These are phyloP conservation scores for Raffaelea albimanens DNA, from an alignment of 2,329 filamentous ascomycete species.

Conservation along the genomic window DNA sequence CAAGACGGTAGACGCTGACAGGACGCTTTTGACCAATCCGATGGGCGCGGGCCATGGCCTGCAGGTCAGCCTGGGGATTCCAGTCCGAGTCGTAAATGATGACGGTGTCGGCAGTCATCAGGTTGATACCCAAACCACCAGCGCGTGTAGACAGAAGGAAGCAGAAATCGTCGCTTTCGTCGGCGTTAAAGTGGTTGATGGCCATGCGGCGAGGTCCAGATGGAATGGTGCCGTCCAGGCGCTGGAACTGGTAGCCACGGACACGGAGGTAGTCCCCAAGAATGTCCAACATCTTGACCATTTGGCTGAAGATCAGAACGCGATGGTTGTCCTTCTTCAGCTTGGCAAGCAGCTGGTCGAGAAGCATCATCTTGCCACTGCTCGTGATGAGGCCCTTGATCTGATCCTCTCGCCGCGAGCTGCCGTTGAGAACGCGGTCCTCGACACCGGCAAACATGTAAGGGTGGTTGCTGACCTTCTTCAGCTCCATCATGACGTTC, in stretches of 20 bases:
- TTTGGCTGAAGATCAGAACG: constrained; percentile 97
- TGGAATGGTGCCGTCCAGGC: constrained; percentile 89
- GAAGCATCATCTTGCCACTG: constrained; percentile 98
- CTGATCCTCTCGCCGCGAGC: constrained; percentile 74
- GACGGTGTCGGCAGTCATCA: constrained; percentile 98
- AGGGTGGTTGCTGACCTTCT: constrained; percentile 97
- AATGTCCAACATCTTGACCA: constrained; percentile 98
- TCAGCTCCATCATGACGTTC: constrained; percentile 99
- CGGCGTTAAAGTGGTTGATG: constrained; percentile 98
- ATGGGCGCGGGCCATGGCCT: constrained; percentile 97
- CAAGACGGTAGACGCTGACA: constrained; percentile 90
- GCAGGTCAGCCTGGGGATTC: constrained; percentile 96
- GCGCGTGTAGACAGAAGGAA: constrained; percentile 92
- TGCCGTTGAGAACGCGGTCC: constrained; percentile 75
- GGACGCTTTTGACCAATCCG: constrained; percentile 94
- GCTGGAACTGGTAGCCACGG: constrained; percentile 90
- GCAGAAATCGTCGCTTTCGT: constrained; percentile 89
- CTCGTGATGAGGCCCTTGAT: constrained; percentile 90
- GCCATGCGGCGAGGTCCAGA: constrained; percentile 81
- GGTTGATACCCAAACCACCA: constrained; percentile 94
- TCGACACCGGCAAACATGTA: constrained; percentile 97
- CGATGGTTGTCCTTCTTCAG: constrained; percentile 88
- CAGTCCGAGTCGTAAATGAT: constrained; percentile 97
- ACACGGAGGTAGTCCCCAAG: constrained; percentile 87
- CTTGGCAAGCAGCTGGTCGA: constrained; percentile 91